Conservation (phyloP, 805 yeast species). For the Pichia heedii region DNA sequence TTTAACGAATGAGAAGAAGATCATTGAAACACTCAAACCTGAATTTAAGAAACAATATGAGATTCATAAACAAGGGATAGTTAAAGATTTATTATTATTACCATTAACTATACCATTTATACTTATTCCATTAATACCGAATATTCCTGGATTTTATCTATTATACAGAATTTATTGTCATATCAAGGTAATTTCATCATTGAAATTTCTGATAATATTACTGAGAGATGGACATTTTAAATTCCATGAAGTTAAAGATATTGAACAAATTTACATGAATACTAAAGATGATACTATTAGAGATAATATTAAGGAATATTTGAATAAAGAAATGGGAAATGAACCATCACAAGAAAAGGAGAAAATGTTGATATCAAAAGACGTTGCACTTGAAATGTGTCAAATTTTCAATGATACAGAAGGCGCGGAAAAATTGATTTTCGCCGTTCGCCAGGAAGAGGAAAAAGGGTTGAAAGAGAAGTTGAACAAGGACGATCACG, state of each 20-base stretch:
- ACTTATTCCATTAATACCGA: conserved; percentile 78
- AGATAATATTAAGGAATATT: conserved; percentile 14
- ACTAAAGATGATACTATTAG: conserved; percentile 16
- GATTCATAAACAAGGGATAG: conserved; percentile 48
- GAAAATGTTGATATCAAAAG: conserved; percentile 35
- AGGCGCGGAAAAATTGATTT: conserved; percentile 34
- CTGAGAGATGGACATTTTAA: conserved; percentile 32
- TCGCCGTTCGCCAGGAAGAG: conserved; percentile 47
- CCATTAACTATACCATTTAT: conserved; percentile 80
- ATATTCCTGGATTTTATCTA: conserved; percentile 84
- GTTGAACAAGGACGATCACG: no score
- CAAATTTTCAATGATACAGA: conserved; percentile 37
- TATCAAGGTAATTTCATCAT: conserved; percentile 68
- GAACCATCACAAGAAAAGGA: conserved; percentile 19
- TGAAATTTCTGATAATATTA: conserved; percentile 54
- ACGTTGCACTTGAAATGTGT: conserved; percentile 37
- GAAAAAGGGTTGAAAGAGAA: no score
- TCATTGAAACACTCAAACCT: conserved; percentile 31
- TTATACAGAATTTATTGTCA: conserved; percentile 79
- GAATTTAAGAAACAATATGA: conserved; percentile 37
- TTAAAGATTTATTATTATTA: conserved; percentile 46
- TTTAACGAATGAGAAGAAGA: conserved; percentile 23
- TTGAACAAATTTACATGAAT: conserved; percentile 24
- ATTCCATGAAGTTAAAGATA: conserved; percentile 23
- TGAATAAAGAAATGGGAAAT: conserved; percentile 1